Base-by-base conservation (phyloP, 345 rosid genomes). In the Syzygium aqueum region DNA sequence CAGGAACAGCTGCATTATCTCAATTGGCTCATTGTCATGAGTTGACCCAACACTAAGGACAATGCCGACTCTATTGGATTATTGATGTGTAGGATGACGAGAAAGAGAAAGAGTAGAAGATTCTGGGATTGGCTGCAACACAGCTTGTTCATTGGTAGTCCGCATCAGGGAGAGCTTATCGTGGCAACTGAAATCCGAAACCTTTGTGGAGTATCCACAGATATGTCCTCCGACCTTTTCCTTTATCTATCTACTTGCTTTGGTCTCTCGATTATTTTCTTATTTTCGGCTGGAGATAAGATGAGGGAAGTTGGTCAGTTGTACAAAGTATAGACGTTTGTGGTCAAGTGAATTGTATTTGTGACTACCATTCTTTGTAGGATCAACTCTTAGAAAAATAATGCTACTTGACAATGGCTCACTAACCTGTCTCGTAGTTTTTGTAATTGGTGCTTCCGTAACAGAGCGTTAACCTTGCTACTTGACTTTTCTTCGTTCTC, bases 61-160 rank as follows among this genome's bases (percentile, higher is more conserved):
- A 50, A 28, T 51, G 53, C 85, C 51, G 15, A 84, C 82, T 73
- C 0, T 4, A 73, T 73, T 73, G 5, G 14, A 21, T 37, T 73
- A 86, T 89, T 43, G 50, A 88, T 65, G 8, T 82, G 87, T 87
- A 93, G 94, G 94, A 92, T 90, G 93, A 90, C 2, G 94, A 93
- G 89, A 92, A 93, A 85, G 89, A 87, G 87, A 90, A 89, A 86
- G 77, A 83, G 77, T 87, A 89, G 90, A 59, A 67, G 53, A 87
- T 33, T 25, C 5, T 10, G 30, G 50, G 17, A 25, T 13, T 73
- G 82, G 49, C 82, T 73, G 49, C 82, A 73, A 19, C 4, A 11
- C 13, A 37, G 82, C 49, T 27, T 73, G 23, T 5, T 19, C 49
- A 11, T 37, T 37, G 23, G 82, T 22, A 1, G 49, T 73, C 82